Percentiles rank a stretch among this genome's conserved stretches.
phyloP scores from a whole-genome alignment of 2,329 filamentous ascomycete species.

The Neoscytalidium dimidiatum region DNA sequence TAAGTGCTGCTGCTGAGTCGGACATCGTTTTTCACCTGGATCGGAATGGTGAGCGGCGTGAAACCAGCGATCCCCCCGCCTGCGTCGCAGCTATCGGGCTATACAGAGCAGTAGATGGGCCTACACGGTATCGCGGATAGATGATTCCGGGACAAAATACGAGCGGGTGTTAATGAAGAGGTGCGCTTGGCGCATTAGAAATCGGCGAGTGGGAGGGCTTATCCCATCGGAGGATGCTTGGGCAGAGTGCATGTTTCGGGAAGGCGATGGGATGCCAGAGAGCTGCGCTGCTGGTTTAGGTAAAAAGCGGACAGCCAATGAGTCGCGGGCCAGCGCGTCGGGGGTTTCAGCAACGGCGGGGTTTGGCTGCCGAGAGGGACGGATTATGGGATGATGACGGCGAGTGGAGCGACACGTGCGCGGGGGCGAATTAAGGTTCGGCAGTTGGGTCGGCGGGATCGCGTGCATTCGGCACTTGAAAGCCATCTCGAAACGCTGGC shows the following conservation, averaged over 20 bases:
- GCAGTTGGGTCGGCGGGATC: neutral
- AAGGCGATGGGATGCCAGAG: neutral
- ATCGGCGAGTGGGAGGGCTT: neutral
- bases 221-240: too few relatives aligned
- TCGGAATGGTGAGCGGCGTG: neutral
- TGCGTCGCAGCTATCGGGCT: neutral
- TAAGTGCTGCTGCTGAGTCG: neutral
- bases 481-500: neutral
- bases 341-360: neutral
- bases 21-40: neutral
- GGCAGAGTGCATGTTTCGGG: neutral
- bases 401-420: neutral
- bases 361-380: neutral
- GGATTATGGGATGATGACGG: neutral
- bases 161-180: neutral
- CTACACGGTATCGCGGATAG: neutral
- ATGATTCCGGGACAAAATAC: neutral
- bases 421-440: neutral
- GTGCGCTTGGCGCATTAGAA: neutral
- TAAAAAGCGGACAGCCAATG: neutral
- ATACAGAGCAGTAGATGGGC: neutral
- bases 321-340: neutral
- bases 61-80: neutral
- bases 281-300: neutral
- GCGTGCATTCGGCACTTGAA: constrained; percentile 3